Evolutionary conservation across 345 rosid species (phyloP), one percentile per base, ranked within the genome.

Genomic region (Physaria fendleri): DNA sequence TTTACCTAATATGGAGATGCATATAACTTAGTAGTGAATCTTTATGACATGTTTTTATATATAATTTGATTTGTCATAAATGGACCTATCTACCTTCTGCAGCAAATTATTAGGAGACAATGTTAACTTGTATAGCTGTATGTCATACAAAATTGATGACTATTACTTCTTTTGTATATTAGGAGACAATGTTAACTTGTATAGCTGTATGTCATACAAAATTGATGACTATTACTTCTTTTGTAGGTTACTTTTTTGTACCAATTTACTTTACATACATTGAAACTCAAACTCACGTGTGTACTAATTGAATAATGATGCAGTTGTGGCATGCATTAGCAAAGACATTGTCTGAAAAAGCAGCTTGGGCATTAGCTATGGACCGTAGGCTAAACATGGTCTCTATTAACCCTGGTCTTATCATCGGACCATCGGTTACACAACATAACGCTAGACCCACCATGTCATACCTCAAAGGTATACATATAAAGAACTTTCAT

Each of bases 291-390:
- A 37, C 42, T 66, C 58, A 21, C 49, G 62, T 42, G 54, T 4
- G 12, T 43, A n/a, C 46, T 20, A 55, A 20, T 47, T 57, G 35
- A 24, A 20, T 52, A n/a, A 61, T 50, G 57, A 12, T 68, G 28
- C 81, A 90, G 97, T 59, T 90, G 50, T 90, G 97, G 97, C 71
- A 90, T 46, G 94, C 94, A 2, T 63, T 87, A 43, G 82, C 94
- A 13, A 87, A 90, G 75, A 88, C 90, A 40, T 74, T 77, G n/a
- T 78, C 95, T 0, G 98, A 91, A 47, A 79, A 85, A 66, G 92
- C 95, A 23, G 96, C 98, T 3, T 91, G 98, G 96, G 98, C 95
- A 22, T 65, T 91, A 43, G 95, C 96, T 28, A 88, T 82, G 95
- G 98, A 88, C 59, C 77, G 98, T 5, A 73, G 62, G 74, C 77